phyloP scores from a whole-genome alignment of 2,329 filamentous ascomycete genomes.

The Diaporthe caulivora region DNA sequence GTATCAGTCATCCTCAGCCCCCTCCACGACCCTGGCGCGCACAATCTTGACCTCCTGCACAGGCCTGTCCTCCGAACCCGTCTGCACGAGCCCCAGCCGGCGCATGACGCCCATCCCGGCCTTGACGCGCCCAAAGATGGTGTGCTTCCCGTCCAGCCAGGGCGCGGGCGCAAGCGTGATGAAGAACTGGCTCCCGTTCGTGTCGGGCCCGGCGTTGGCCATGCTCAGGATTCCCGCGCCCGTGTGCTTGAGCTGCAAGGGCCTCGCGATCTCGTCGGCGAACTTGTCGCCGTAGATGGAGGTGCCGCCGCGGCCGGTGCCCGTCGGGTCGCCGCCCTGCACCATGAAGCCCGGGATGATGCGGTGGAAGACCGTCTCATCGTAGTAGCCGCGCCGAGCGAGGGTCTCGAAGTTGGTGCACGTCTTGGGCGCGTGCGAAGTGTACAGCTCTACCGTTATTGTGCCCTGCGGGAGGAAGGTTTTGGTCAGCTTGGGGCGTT shows the following conservation, averaged over 20 bases:
- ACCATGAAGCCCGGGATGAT: slow-evolving; percentile 98
- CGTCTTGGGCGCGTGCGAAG: slow-evolving; percentile 86
- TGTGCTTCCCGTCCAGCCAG: slow-evolving; percentile 97
- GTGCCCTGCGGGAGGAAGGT: slow-evolving; percentile 70
- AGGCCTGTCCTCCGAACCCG: slow-evolving; percentile 83
- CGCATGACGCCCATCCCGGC: slow-evolving; percentile 85
- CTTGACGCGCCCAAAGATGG: slow-evolving; percentile 93
- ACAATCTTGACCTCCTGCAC: slow-evolving; percentile 85
- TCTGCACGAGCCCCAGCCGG: slow-evolving; percentile 89
- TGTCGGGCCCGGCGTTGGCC: slow-evolving; percentile 94
- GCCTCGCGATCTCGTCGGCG: slow-evolving; percentile 81
- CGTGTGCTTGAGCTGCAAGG: slow-evolving; percentile 80
- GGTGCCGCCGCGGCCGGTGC: slow-evolving; percentile 88
- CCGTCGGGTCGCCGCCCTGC: slow-evolving; percentile 93
- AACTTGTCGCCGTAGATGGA: slow-evolving; percentile 96
- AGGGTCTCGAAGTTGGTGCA: slow-evolving; percentile 91
- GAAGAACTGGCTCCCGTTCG: slow-evolving; percentile 97
- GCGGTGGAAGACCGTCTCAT: slow-evolving; percentile 88
- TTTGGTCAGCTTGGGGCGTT: slow-evolving; percentile 14
- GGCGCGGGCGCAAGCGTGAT: slow-evolving; percentile 94
- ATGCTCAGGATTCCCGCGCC: slow-evolving; percentile 95
- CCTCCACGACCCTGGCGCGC: slow-evolving; percentile 74
- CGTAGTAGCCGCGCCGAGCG: slow-evolving; percentile 87
- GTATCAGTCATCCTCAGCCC: slow-evolving; percentile 57
- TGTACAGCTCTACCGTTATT: slow-evolving; percentile 92